These are phyloP conservation scores for Stemphylium beticola DNA, from an alignment of 2,329 filamentous ascomycete species.

Conservation along the genomic window DNA sequence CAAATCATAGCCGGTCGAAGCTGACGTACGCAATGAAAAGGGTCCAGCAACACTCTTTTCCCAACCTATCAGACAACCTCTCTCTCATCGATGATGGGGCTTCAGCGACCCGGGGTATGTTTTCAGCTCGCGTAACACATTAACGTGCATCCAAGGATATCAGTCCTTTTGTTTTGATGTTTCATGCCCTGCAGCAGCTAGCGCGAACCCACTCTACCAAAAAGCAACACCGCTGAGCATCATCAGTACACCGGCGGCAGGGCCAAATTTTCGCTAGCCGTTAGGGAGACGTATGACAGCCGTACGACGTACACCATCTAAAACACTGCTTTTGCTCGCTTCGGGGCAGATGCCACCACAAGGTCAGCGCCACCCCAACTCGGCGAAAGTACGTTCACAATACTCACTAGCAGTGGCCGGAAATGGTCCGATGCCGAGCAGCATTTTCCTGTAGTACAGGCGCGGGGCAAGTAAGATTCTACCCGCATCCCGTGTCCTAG, in stretches of 20 bases:
- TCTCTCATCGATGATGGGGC: neutral
- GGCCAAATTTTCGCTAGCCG: neutral
- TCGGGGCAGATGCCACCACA: neutral
- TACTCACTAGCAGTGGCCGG: neutral
- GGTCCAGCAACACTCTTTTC: neutral
- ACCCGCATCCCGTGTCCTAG: neutral
- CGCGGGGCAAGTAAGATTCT: neutral
- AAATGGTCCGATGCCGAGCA: neutral
- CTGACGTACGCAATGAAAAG: neutral
- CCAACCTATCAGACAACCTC: neutral
- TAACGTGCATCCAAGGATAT: neutral
- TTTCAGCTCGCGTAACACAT: neutral
- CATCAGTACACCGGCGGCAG: neutral
- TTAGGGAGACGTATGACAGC: neutral
- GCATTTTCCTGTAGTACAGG: neutral
- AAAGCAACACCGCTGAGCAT: slow-evolving; percentile 3
- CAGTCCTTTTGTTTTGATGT: slow-evolving; percentile 1
- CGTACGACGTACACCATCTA: slow-evolving; percentile 4
- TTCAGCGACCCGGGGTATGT: neutral
- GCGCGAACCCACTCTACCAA: neutral
- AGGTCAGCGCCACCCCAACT: neutral
- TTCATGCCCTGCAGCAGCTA: neutral
- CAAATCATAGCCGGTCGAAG: neutral
- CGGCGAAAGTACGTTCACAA: neutral
- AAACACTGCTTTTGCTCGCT: neutral